Evolutionary conservation across 2,329 filamentous ascomycete species (phyloP).

Genomic region (Hortaea werneckii): DNA sequence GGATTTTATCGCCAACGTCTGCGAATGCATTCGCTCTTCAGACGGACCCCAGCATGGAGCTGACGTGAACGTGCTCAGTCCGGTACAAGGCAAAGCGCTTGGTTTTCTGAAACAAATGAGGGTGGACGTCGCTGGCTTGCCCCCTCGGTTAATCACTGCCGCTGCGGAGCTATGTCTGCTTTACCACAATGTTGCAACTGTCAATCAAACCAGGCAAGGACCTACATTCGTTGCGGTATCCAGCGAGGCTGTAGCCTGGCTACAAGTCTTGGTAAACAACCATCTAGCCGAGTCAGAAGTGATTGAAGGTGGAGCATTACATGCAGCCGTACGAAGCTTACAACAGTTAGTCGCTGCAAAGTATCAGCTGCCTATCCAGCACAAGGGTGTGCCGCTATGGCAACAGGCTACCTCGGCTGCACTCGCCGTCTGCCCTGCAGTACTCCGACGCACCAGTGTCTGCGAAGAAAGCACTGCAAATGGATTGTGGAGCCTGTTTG

Average conservation of each 20-base stretch:
- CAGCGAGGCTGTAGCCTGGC: constrained; percentile 64
- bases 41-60: constrained; percentile 57
- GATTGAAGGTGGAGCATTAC: constrained; percentile 57
- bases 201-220: constrained; percentile 29
- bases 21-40: constrained; percentile 60
- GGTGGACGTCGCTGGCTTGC: constrained; percentile 54
- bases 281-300: constrained; percentile 57
- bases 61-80: constrained; percentile 63
- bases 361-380: constrained; percentile 64
- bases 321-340: constrained; percentile 56
- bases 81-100: constrained; percentile 60
- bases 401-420: constrained; percentile 63
- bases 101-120: constrained; percentile 58
- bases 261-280: constrained; percentile 50
- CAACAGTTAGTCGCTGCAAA: constrained; percentile 64
- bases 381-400: constrained; percentile 67
- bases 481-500: constrained; percentile 53
- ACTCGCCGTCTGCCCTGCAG: constrained; percentile 56
- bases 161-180: constrained; percentile 62
- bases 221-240: constrained; percentile 86
- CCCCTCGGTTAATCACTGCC: constrained; percentile 57
- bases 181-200: constrained; percentile 44
- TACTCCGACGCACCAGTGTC: constrained; percentile 41
- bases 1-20: constrained; percentile 61
- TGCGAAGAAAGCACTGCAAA: constrained; percentile 28